Conservation (phyloP, 306 rosid species). For the Styphnolobium japonicum region DNA sequence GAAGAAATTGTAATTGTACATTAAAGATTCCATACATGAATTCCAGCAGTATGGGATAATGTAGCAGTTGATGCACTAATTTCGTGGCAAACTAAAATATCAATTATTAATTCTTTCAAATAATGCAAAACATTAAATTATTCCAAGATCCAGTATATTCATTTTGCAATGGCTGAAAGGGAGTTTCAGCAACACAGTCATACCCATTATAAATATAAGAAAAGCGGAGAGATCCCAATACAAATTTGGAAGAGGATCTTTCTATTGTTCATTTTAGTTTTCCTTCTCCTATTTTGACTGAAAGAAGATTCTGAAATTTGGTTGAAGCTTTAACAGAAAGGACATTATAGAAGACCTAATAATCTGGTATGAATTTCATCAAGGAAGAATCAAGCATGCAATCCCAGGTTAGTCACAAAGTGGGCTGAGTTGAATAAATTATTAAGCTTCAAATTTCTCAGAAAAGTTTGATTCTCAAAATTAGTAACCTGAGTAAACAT, state of each 20-base stretch:
- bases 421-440: neutral
- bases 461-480: neutral
- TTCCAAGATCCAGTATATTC: neutral
- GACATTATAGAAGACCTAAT: neutral
- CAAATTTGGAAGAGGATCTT: too few relatives aligned
- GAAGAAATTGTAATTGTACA: conserved; percentile 15
- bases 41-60: neutral
- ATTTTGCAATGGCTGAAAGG: neutral
- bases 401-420: neutral
- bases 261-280: too few relatives aligned
- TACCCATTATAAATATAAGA: neutral
- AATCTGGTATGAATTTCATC: neutral
- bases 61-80: neutral
- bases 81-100: neutral
- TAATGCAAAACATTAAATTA: neutral
- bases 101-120: neutral
- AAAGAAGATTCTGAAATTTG: too few relatives aligned
- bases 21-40: neutral
- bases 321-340: too few relatives aligned
- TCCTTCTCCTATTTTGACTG: too few relatives aligned
- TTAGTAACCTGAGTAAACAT: neutral
- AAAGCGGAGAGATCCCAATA: too few relatives aligned
- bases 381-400: neutral
- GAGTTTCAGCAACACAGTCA: neutral
- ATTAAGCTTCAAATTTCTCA: neutral